Evolutionary conservation across 2,329 filamentous ascomycete genomes (phyloP).

Genomic region (Colletotrichum plurivorum): DNA sequence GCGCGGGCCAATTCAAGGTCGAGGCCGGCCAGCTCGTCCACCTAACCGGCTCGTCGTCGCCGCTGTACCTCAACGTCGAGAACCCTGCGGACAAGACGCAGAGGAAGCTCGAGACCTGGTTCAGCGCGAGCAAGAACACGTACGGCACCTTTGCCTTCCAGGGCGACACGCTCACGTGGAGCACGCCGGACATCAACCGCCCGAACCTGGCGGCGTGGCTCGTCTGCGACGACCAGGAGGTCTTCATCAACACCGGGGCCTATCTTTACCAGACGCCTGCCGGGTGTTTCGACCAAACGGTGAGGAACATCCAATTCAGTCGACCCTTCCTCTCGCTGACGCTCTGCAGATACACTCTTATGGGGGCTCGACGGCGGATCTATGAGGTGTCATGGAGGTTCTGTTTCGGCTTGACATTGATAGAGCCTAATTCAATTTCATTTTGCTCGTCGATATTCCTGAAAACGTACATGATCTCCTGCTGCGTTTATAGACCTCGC

Average conservation of each 20-base stretch:
- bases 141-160: constrained; percentile 71
- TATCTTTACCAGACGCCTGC: constrained; percentile 70
- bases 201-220: constrained; percentile 72
- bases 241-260: constrained; percentile 72
- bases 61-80: constrained; percentile 64
- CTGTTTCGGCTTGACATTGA: background rate
- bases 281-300: constrained; percentile 72
- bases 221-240: constrained; percentile 64
- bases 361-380: constrained; percentile 38
- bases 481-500: background rate
- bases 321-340: background rate
- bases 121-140: constrained; percentile 63
- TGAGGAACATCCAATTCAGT: constrained; percentile 48
- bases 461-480: no score
- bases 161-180: constrained; percentile 72
- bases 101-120: constrained; percentile 65
- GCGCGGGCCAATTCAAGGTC: constrained; percentile 72
- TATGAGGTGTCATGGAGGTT: background rate
- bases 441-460: no score
- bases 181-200: constrained; percentile 59
- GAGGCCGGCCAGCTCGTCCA: constrained; percentile 69
- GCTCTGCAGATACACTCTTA: constrained; percentile 37
- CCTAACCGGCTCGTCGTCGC: constrained; percentile 56
- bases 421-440: background rate
- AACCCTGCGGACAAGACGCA: constrained; percentile 60